Conservation (phyloP, 345 rosid genomes). For the Ceriops decandra region DNA sequence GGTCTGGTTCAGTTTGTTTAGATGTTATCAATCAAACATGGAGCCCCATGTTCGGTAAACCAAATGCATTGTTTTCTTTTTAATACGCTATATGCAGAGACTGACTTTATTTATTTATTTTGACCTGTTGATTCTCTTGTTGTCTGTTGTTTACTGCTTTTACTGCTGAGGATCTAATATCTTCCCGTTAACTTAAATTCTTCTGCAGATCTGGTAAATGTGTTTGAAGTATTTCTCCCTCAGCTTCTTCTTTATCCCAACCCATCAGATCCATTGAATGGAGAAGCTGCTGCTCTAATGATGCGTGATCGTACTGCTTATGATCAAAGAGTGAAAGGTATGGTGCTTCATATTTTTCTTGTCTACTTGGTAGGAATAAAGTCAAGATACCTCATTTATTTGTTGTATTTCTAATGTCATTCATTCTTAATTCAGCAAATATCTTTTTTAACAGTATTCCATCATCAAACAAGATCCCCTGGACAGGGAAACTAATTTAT, state of each 20-base stretch:
- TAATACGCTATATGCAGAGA: not conserved
- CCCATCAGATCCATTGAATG: conserved; percentile 93
- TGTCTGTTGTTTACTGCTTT: not conserved
- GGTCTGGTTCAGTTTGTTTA: conserved; percentile 95
- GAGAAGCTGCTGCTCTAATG: conserved; percentile 95
- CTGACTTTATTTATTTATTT: not conserved
- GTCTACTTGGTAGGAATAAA: not conserved
- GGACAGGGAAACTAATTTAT: not conserved
- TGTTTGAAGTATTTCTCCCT: conserved; percentile 95
- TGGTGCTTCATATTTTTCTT: not conserved
- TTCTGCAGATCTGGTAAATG: conserved; percentile 81
- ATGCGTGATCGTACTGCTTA: conserved; percentile 83
- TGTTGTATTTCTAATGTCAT: too few species aligned
- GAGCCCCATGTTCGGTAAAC: conserved; percentile 98
- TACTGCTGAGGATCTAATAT: not conserved
- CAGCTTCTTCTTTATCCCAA: conserved; percentile 97
- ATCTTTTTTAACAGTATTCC: too few species aligned
- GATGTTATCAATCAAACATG: conserved; percentile 97
- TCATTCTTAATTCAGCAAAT: too few species aligned
- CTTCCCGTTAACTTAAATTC: conserved; percentile 2
- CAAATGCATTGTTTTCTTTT: conserved; percentile 8
- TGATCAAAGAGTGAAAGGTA: conserved; percentile 90
- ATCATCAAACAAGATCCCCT: too few species aligned
- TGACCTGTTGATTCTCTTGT: conserved; percentile 9
- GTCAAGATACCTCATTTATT: not conserved